phyloP scores from a whole-genome alignment of 2,329 filamentous ascomycete species.

The Colletotrichum incanum region DNA sequence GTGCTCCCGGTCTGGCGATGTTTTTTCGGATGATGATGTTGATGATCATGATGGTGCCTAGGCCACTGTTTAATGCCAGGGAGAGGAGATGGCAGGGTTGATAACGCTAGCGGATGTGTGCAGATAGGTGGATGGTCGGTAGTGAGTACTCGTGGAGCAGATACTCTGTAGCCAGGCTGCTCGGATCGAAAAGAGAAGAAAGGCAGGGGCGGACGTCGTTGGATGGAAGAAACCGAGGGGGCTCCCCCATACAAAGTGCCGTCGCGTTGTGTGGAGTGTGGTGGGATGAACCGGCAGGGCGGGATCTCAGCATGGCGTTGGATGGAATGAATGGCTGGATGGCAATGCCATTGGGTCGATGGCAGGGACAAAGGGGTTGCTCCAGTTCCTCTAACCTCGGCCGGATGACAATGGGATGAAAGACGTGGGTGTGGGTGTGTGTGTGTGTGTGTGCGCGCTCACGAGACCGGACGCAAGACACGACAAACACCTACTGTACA shows the following conservation, averaged over 20 bases:
- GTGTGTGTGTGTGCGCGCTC: neutral
- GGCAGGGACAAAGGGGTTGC: conserved; percentile 25
- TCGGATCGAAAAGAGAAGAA: neutral
- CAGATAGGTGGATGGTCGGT: neutral
- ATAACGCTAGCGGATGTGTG: neutral
- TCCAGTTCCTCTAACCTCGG: conserved; percentile 10
- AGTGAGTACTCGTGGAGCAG: neutral
- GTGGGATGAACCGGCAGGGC: conserved; percentile 30
- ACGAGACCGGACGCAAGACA: conserved; percentile 7
- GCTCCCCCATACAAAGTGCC: neutral
- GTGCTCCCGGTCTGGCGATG: neutral
- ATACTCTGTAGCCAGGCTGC: neutral
- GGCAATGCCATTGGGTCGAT: conserved; percentile 13
- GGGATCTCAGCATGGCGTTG: conserved; percentile 5
- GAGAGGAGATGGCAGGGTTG: neutral
- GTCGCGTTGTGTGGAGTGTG: conserved; percentile 24
- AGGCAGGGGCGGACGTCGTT: neutral
- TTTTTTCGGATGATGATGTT: neutral
- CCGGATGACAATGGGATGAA: conserved; percentile 38
- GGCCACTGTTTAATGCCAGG: neutral
- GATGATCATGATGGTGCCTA: neutral
- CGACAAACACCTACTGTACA: neutral
- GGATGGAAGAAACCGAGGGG: conserved; percentile 11
- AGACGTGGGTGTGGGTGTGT: neutral
- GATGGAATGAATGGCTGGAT: neutral